Evolutionary conservation across 768 basidiomycete species (phyloP).

Genomic region (Podaxis carcinomalis): DNA sequence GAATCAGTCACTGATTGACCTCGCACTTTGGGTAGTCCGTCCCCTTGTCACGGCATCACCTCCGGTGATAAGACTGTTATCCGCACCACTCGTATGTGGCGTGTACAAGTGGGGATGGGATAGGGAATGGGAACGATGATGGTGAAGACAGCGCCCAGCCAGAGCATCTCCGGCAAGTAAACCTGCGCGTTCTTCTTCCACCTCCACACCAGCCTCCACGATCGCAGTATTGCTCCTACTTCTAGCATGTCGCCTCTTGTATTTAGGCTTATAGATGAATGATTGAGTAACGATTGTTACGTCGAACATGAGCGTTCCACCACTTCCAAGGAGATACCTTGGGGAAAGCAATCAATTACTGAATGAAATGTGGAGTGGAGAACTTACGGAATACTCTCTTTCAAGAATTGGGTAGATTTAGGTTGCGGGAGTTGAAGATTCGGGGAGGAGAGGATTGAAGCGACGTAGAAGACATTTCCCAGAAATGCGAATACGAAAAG

Average conservation of each 20-base stretch:
- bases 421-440: constrained; percentile 52
- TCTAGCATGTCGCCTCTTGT: constrained; percentile 31
- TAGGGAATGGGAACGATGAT: neutral
- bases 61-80: neutral
- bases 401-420: constrained; percentile 60
- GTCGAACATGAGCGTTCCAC: constrained; percentile 91
- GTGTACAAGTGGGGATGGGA: neutral
- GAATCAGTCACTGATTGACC: neutral
- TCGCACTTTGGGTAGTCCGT: neutral
- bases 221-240: constrained; percentile 16
- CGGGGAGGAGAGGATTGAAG: constrained; percentile 83
- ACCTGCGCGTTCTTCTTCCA: constrained; percentile 45
- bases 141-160: neutral
- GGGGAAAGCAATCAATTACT: neutral
- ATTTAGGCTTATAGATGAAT: constrained; percentile 63
- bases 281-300: constrained; percentile 87
- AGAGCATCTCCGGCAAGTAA: constrained; percentile 40
- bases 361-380: neutral
- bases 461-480: constrained; percentile 91
- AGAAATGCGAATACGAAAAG: constrained; percentile 92
- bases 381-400: constrained; percentile 82
- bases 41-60: constrained; percentile 2
- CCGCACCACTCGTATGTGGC: neutral
- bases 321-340: constrained; percentile 88
- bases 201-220: neutral